These are phyloP conservation scores for Pelargonium cotyledonis DNA, from an alignment of 441 rosid genomes.

Conservation along the genomic window DNA sequence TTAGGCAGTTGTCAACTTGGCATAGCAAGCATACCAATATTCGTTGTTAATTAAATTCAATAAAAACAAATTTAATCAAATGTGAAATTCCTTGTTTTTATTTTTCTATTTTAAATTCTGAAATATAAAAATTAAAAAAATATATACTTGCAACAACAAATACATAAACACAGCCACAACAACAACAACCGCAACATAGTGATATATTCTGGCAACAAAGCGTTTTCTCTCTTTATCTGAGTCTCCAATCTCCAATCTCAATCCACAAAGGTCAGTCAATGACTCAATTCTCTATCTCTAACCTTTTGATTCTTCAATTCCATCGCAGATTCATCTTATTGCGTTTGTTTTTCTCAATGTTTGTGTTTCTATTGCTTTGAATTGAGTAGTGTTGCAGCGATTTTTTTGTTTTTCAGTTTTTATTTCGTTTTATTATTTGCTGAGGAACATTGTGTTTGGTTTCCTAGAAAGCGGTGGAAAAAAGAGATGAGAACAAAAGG, in stretches of 20 bases:
- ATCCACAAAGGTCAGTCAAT: constrained; percentile 32
- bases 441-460: constrained; percentile 37
- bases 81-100: background rate
- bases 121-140: background rate
- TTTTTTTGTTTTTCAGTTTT: constrained; percentile 19
- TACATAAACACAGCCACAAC: constrained; percentile 13
- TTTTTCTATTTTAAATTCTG: background rate
- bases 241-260: constrained; percentile 15
- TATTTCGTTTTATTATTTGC: constrained; percentile 2
- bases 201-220: constrained; percentile 3
- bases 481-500: background rate
- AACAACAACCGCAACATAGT: constrained; percentile 14
- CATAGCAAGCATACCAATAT: constrained; percentile 20
- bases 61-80: background rate
- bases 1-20: constrained; percentile 37
- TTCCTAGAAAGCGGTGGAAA: constrained; percentile 48
- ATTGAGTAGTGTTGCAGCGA: constrained; percentile 16
- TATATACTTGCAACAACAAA: constrained; percentile 10
- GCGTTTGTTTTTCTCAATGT: constrained; percentile 9
- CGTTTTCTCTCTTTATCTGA: constrained; percentile 4
- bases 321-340: constrained; percentile 5
- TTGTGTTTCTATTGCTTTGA: constrained; percentile 1
- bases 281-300: constrained; percentile 16
- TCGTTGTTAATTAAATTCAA: constrained; percentile 10
- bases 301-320: constrained; percentile 6